phyloP scores from a whole-genome alignment of 805 yeast species.

The Candida nemodendra region DNA sequence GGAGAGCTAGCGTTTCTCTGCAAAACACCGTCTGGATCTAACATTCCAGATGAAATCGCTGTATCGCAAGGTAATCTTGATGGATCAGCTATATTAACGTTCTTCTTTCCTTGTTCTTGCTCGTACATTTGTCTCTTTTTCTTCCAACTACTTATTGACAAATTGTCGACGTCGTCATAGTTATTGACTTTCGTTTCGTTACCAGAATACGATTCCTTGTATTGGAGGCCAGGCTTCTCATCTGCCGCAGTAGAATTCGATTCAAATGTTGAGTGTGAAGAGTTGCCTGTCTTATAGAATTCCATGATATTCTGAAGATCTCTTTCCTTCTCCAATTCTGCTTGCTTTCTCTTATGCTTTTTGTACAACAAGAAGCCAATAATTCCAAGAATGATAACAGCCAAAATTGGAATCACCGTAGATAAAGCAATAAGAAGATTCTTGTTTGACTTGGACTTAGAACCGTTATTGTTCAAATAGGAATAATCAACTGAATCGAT shows the following conservation, averaged over 20 bases:
- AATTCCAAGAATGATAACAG: conserved; percentile 34
- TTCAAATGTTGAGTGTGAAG: conserved; percentile 23
- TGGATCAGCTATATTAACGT: conserved; percentile 2
- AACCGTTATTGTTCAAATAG: conserved; percentile 12
- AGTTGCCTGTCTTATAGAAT: conserved; percentile 29
- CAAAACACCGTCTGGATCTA: conserved; percentile 2
- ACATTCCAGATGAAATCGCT: background rate
- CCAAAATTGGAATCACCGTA: conserved; percentile 42
- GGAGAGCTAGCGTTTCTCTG: conserved; percentile 14
- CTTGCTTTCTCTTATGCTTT: conserved; percentile 26
- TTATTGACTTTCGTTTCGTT: conserved; percentile 28
- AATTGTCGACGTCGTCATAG: conserved; percentile 39
- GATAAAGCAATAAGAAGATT: conserved; percentile 46
- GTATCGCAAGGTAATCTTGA: conserved; percentile 6
- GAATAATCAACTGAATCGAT: conserved; percentile 35
- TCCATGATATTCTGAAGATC: conserved; percentile 33
- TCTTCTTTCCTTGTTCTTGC: conserved; percentile 13
- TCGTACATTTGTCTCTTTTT: conserved; percentile 48
- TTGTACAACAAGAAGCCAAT: conserved; percentile 30
- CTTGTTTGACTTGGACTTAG: conserved; percentile 19
- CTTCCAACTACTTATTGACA: conserved; percentile 54
- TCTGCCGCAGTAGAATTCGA: conserved; percentile 10
- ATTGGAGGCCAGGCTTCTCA: conserved; percentile 1
- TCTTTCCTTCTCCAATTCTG: conserved; percentile 28
- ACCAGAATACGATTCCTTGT: conserved; percentile 18